These are phyloP conservation scores for Ceratocystis eucalypticola DNA, from an alignment of 2,329 filamentous ascomycete species.

Conservation along the genomic window DNA sequence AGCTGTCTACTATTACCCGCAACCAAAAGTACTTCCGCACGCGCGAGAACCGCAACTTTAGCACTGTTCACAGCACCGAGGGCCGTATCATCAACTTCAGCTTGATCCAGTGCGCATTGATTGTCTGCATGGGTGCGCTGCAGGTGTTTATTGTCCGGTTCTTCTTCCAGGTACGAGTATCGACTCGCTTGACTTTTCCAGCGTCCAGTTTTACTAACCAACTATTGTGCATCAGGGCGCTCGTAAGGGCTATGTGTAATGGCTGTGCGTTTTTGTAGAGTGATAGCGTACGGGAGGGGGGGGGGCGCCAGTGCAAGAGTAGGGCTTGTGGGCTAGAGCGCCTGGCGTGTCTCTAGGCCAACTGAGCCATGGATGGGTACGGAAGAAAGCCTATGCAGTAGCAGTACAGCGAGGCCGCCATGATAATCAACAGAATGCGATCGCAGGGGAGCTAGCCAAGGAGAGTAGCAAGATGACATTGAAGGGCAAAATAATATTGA, in stretches of 20 bases:
- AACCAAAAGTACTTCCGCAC: constrained; percentile 99
- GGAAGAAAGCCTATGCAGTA: neutral
- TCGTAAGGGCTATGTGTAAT: constrained; percentile 55
- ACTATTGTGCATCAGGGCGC: constrained; percentile 36
- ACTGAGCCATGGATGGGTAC: neutral
- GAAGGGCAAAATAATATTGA: too few species aligned
- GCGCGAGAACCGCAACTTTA: constrained; percentile 96
- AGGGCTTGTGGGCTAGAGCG: neutral
- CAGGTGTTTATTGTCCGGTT: constrained; percentile 96
- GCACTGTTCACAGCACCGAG: constrained; percentile 92
- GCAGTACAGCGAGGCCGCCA: too few species aligned
- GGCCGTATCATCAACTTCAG: constrained; percentile 94
- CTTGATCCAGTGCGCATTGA: constrained; percentile 79
- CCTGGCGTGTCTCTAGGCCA: constrained; percentile 8
- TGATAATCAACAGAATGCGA: too few species aligned
- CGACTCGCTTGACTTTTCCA: too few species aligned
- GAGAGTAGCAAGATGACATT: too few species aligned
- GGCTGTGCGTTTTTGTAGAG: neutral
- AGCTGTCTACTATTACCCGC: constrained; percentile 83
- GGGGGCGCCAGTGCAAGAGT: too few species aligned
- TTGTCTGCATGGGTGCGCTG: constrained; percentile 86
- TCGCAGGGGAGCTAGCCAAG: too few species aligned
- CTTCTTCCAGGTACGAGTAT: constrained; percentile 72
- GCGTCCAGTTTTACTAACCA: constrained; percentile 19
- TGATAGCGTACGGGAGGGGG: too few species aligned